Conservation (phyloP, 495 filamentous ascomycete species). For the Aspergillus hancockii region DNA sequence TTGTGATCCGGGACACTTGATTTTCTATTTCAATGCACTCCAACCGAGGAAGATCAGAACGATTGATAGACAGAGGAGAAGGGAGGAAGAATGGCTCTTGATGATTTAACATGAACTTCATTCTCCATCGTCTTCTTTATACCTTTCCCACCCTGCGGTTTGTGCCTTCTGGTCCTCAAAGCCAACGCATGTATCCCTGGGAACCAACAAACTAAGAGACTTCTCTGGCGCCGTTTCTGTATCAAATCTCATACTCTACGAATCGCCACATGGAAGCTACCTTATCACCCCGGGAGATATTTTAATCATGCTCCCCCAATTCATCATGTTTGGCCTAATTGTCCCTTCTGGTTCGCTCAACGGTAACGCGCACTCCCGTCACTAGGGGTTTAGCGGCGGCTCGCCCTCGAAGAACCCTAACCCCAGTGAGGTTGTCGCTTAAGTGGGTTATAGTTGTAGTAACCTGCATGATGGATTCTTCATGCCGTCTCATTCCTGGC, state of each 20-base stretch:
- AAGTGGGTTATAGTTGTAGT: background rate
- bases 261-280: background rate
- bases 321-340: background rate
- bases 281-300: conserved; percentile 4
- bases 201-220: background rate
- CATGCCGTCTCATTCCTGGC: background rate
- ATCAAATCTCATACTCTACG: background rate
- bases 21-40: background rate
- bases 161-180: background rate
- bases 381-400: conserved; percentile 12
- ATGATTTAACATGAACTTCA: background rate
- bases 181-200: background rate
- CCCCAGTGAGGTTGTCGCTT: conserved; percentile 4
- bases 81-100: background rate
- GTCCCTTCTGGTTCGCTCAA: conserved; percentile 12
- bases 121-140: background rate
- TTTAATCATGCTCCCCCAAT: conserved; percentile 1
- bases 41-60: background rate
- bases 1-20: background rate
- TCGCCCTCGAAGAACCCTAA: conserved; percentile 7
- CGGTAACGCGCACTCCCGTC: conserved; percentile 18
- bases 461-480: conserved; percentile 10
- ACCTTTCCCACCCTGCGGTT: background rate
- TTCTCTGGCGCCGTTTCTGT: background rate
- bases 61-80: background rate